Conservation (phyloP, 371 early-diverging fungal genomes). For the Mucor sp. region DNA sequence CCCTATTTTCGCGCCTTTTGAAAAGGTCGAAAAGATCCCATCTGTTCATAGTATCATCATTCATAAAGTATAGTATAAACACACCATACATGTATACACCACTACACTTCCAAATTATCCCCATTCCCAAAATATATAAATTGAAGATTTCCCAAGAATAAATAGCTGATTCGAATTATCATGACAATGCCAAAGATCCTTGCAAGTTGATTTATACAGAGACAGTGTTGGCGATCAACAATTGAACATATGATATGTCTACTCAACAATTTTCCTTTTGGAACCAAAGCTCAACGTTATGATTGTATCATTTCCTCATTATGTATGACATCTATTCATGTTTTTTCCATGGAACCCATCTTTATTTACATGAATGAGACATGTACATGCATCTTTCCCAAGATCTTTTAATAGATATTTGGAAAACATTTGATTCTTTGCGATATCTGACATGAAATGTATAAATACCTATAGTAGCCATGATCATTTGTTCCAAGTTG, state of each 20-base stretch:
- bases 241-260: too few relatives aligned
- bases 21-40: neutral
- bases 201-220: neutral
- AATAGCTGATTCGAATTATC: neutral
- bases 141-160: neutral
- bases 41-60: constrained; percentile 3
- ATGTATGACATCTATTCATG: neutral
- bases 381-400: neutral
- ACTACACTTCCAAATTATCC: neutral
- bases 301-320: neutral
- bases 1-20: neutral
- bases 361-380: neutral
- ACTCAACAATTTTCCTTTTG: neutral
- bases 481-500: too few relatives aligned
- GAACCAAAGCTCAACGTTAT: neutral
- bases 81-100: neutral
- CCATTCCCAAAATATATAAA: neutral
- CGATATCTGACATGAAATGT: too few relatives aligned
- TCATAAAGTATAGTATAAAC: neutral
- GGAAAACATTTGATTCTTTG: too few relatives aligned
- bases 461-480: too few relatives aligned
- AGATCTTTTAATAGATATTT: too few relatives aligned
- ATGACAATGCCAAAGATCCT: neutral
- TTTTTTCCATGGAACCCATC: neutral
- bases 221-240: neutral